A percentile compares a stretch with the other conserved stretches of the same genome.
phyloP scores from a whole-genome alignment of 495 filamentous ascomycete species.

The Achaetomiella virescens region DNA sequence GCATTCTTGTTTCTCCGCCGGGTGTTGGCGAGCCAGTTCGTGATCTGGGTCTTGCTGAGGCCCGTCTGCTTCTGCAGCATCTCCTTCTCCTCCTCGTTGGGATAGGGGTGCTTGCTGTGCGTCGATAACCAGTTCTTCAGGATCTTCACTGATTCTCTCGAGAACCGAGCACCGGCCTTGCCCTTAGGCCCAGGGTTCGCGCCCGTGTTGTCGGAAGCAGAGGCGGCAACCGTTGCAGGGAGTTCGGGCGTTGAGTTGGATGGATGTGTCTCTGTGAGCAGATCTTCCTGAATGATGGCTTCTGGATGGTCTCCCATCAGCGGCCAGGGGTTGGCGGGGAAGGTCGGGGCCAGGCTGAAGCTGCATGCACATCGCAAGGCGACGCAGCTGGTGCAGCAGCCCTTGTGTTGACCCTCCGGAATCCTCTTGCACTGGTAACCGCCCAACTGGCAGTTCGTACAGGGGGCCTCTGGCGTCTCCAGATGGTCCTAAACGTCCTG shows the following conservation, averaged over 20 bases:
- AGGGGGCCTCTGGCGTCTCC: conserved; percentile 46
- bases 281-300: conserved; percentile 42
- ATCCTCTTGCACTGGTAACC: conserved; percentile 71
- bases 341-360: conserved; percentile 41
- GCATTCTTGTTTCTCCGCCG: conserved; percentile 67
- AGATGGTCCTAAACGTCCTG: conserved; percentile 30
- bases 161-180: conserved; percentile 58
- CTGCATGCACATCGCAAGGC: conserved; percentile 70
- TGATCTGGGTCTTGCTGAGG: conserved; percentile 68
- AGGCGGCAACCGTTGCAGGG: neutral
- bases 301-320: conserved; percentile 41
- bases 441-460: conserved; percentile 63
- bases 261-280: conserved; percentile 35
- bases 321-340: conserved; percentile 42
- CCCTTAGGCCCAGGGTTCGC: conserved; percentile 30
- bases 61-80: conserved; percentile 65
- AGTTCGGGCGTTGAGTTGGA: conserved; percentile 37
- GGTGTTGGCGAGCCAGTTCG: conserved; percentile 84
- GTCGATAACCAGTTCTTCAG: conserved; percentile 72
- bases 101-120: conserved; percentile 73
- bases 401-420: conserved; percentile 58
- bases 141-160: conserved; percentile 63
- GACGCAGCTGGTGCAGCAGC: conserved; percentile 71
- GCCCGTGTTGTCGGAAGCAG: conserved; percentile 28
- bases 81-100: conserved; percentile 73